Base-by-base conservation (phyloP, 305 asterid genomes). In the Fraxinus sp. region DNA sequence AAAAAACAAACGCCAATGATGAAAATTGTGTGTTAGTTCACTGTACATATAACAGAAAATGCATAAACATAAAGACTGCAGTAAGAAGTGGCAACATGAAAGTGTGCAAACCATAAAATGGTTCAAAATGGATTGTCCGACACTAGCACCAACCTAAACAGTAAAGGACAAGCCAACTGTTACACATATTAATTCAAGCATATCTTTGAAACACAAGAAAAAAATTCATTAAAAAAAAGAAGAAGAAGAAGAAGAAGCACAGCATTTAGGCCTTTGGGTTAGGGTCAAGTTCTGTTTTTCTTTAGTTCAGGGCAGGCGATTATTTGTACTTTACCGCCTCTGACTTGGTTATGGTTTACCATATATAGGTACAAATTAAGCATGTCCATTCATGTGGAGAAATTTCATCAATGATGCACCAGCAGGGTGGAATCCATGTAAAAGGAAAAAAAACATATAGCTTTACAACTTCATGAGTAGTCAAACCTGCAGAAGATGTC, bases 1-100 rank as follows among this genome's bases (percentile, higher is more conserved):
- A 57, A 4, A 2, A 80, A 79, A 2, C 72, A 80, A 80, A 68
- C 74, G 13, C 52, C 1, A 79, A 66, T 26, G 76, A 57, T 43
- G 79, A 46, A 57, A 79, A 46, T 64, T 59, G 28, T 74, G 81
- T 22, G 74, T 79, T 76, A 66, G 77, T 70, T 52, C 32, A 86
- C 68, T 59, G 49, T 64, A 83, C 35, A 78, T 62, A 30, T 70
- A 18, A 13, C 37, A 70, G 76, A 70, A 64, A 70, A 30, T 70
- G 76, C 41, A 32, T 70, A 37, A 70, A 13, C 37, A 11, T 68
- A 68, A 68, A 68, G 22, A 71, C 76, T 30, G 43, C 41, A 71
- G 20, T 71, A 71, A 32, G 76, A 13, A 13, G 35, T 66, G 74
- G 35, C 74, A 66, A 66, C 0, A 7, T 3, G 74, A 66, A 71